Evolutionary conservation across 148 eudicot genomes (phyloP), one percentile per base, ranked within the genome.

Genomic region (Fagopyrum tataricum): DNA sequence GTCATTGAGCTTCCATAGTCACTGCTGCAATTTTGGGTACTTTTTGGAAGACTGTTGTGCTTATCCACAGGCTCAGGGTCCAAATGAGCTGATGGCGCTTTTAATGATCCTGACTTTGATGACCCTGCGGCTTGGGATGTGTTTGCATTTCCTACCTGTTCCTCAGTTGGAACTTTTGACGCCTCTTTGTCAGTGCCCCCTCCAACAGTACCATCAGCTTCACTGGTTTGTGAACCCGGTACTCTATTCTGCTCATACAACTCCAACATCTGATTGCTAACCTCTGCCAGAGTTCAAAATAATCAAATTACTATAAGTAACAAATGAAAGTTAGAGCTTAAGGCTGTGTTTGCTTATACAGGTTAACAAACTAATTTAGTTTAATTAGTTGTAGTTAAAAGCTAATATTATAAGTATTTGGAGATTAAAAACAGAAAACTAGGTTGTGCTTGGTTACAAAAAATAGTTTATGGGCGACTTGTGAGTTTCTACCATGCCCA

Each of bases 231-330:
- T 78, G 87, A 82, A 67, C 80, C 84, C 6, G 86, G 91, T 68
- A 68, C 85, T 84, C 84, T 86, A 73, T 90, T 91, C 75, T 91
- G 99, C 74, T 95, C 97, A 85, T 95, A 95, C 47, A 95, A 76
- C 72, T 95, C 99, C 76, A 95, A 82, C 97, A 95, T 91, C 84
- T 95, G 99, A 81, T 95, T 95, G 86, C 97, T 92, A 56, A 95
- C 92, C 84, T 91, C 99, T 95, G 91, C 88, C 81, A 79, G 74
- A 68, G 11, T 26, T 17, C 70, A 58, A 58, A 58, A 9, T 21
- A 21, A 23, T 58, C 10, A 53, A 18, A 53, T 18, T 53, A 52
- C 59, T 6, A 18, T 12, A 53, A 18, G 3, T 3, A 46, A 8
- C 13, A 46, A 46, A 46, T 6, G 13, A 46, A 8, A 8, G 49